phyloP scores from a whole-genome alignment of 306 rosid genomes.

The Cyamopsis tetragonoloba region DNA sequence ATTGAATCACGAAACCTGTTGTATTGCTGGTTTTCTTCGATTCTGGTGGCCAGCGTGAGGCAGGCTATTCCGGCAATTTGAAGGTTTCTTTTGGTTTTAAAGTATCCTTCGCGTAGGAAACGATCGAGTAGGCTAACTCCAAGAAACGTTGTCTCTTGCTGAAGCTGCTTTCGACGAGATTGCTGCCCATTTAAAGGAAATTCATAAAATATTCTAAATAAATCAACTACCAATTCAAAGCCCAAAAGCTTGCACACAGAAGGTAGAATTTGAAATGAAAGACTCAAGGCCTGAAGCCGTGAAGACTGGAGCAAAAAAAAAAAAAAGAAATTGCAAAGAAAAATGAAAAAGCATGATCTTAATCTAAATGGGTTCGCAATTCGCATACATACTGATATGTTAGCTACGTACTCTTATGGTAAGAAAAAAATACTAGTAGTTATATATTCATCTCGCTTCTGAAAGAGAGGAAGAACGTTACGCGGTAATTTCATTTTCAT shows the following conservation, averaged over 20 bases:
- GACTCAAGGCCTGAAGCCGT: background rate
- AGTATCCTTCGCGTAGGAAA: slow-evolving; percentile 78
- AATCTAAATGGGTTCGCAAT: background rate
- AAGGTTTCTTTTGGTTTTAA: slow-evolving; percentile 50
- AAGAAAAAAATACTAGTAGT: too few species aligned
- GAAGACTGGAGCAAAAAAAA: too few species aligned
- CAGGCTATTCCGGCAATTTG: slow-evolving; percentile 83
- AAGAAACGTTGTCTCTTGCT: slow-evolving; percentile 79
- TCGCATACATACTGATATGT: too few species aligned
- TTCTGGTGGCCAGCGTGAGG: slow-evolving; percentile 75
- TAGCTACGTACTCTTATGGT: too few species aligned
- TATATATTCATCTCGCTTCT: too few species aligned
- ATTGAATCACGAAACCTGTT: slow-evolving; percentile 51
- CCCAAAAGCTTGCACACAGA: background rate
- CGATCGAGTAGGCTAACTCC: slow-evolving; percentile 80
- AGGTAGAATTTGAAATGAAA: background rate
- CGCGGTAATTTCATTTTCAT: too few species aligned
- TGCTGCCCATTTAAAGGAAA: slow-evolving; percentile 50
- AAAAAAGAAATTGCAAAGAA: too few species aligned
- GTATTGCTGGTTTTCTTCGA: slow-evolving; percentile 85
- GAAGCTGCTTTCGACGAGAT: slow-evolving; percentile 48
- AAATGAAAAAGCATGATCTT: too few species aligned
- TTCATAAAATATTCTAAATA: slow-evolving; percentile 1
- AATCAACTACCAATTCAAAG: slow-evolving; percentile 3
- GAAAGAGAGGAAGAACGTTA: background rate